phyloP scores from a whole-genome alignment of 352 stramenopile genomes.

The Phytophthora pseudosyringae region DNA sequence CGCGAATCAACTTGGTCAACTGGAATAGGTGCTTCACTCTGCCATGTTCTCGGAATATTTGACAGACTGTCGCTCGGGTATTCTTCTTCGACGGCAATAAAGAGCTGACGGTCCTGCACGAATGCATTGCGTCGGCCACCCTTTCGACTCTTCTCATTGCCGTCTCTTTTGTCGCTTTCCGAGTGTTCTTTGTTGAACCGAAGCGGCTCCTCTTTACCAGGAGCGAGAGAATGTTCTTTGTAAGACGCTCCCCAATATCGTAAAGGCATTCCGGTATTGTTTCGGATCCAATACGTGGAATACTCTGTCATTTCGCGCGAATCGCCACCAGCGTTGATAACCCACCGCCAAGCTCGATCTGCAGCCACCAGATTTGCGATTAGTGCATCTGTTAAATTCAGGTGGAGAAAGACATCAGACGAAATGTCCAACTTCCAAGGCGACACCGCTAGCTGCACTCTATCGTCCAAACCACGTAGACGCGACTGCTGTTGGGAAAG shows the following conservation, averaged over 20 bases:
- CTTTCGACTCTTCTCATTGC: slow-evolving; percentile 19
- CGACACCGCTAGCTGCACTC: slow-evolving; percentile 15
- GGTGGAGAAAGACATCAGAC: slow-evolving; percentile 67
- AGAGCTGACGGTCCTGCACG: slow-evolving; percentile 57
- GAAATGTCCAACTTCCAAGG: slow-evolving; percentile 70
- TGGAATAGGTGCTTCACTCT: slow-evolving; percentile 78
- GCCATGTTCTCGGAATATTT: slow-evolving; percentile 55
- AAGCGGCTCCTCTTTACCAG: slow-evolving; percentile 71
- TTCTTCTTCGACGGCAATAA: slow-evolving; percentile 74
- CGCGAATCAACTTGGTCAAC: slow-evolving; percentile 86
- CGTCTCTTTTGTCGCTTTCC: slow-evolving; percentile 1
- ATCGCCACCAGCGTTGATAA: slow-evolving; percentile 70
- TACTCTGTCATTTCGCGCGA: slow-evolving; percentile 81
- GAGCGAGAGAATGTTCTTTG: slow-evolving; percentile 53
- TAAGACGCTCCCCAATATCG: slow-evolving; percentile 76
- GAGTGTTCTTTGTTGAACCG: slow-evolving; percentile 45
- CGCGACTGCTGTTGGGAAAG: slow-evolving; percentile 42
- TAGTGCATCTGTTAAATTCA: slow-evolving; percentile 86
- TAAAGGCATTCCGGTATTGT: slow-evolving; percentile 82
- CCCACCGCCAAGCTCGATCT: slow-evolving; percentile 81
- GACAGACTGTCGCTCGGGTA: slow-evolving; percentile 37
- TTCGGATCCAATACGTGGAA: slow-evolving; percentile 89
- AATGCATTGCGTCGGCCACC: slow-evolving; percentile 24
- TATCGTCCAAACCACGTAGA: slow-evolving; percentile 26
- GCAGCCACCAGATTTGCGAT: slow-evolving; percentile 82